Conservation (phyloP, 2,329 filamentous ascomycete species). For the Penicillium sp. region DNA sequence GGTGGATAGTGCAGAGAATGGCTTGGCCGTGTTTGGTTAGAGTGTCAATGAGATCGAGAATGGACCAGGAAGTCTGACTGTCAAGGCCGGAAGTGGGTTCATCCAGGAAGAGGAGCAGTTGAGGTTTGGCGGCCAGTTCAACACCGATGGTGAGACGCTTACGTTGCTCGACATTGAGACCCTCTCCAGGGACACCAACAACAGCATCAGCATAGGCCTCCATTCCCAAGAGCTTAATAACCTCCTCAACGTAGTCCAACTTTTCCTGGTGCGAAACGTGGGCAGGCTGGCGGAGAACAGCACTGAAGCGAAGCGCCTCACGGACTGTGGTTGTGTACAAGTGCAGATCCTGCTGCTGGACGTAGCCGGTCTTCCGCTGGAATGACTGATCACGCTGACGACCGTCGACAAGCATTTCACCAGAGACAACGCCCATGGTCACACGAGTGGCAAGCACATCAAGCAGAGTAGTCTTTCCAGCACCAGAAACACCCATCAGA, state of each 20-base stretch:
- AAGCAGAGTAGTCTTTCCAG: conserved; percentile 89
- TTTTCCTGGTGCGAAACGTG: conserved; percentile 72
- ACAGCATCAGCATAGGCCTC: conserved; percentile 84
- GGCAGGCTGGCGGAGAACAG: conserved; percentile 77
- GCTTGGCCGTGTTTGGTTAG: conserved; percentile 85
- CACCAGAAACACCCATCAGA: conserved; percentile 84
- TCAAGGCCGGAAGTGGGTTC: conserved; percentile 94
- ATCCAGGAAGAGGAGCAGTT: conserved; percentile 85
- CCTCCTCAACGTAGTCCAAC: conserved; percentile 80
- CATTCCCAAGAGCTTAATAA: conserved; percentile 90
- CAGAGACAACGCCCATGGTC: conserved; percentile 83
- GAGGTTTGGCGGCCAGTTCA: conserved; percentile 89
- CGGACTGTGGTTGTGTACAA: conserved; percentile 79
- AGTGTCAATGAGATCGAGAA: conserved; percentile 82
- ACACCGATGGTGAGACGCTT: conserved; percentile 89
- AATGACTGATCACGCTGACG: conserved; percentile 73
- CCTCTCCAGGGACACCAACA: conserved; percentile 86
- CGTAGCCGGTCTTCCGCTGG: conserved; percentile 88
- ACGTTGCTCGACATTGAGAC: conserved; percentile 61
- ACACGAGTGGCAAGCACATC: conserved; percentile 82
- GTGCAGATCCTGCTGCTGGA: conserved; percentile 90
- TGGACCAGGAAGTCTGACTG: conserved; percentile 89
- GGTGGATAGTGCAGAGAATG: conserved; percentile 95
- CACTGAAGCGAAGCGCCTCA: conserved; percentile 83
- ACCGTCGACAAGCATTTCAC: conserved; percentile 82